Percentiles rank a stretch among this genome's conserved stretches.
Evolutionary conservation across 2,329 filamentous ascomycete species (phyloP).

Genomic region (Aspergillus viridinutans): DNA sequence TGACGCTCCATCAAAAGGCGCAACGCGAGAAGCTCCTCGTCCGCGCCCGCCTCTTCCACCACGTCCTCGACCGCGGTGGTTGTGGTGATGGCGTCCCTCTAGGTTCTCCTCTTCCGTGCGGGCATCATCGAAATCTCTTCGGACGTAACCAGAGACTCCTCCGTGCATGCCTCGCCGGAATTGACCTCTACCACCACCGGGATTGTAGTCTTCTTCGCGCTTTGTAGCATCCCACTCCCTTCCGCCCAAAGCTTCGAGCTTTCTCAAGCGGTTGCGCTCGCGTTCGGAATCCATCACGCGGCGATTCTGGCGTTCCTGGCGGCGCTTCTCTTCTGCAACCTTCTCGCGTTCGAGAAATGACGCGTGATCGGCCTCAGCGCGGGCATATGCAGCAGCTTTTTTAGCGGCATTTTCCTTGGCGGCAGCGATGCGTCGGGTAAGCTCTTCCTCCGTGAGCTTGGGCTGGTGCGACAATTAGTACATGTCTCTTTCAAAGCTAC

Average conservation of each 20-base stretch:
- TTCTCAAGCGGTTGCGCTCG: conserved; percentile 57
- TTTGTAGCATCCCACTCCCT: conserved; percentile 63
- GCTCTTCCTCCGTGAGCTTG: conserved; percentile 62
- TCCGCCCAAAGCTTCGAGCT: conserved; percentile 55
- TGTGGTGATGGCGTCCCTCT: conserved; percentile 3
- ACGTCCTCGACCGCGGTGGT: conserved; percentile 26
- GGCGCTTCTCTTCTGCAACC: conserved; percentile 51
- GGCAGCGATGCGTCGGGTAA: conserved; percentile 56
- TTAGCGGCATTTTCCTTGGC: conserved; percentile 60
- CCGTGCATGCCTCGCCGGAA: conserved; percentile 51
- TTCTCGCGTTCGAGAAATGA: conserved; percentile 62
- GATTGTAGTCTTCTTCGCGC: conserved; percentile 51
- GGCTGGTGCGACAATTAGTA: conserved; percentile 40
- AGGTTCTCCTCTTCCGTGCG: conserved; percentile 17
- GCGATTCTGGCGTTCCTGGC: conserved; percentile 48
- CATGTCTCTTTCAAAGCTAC: background rate
- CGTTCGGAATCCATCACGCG: conserved; percentile 60
- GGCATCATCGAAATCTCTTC: conserved; percentile 28
- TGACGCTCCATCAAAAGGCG: conserved; percentile 13
- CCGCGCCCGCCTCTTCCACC: conserved; percentile 25
- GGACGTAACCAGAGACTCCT: conserved; percentile 39
- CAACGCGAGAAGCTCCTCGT: conserved; percentile 20
- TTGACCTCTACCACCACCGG: conserved; percentile 40
- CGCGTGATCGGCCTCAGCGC: conserved; percentile 64
- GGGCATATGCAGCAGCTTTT: conserved; percentile 56